Base-by-base conservation (phyloP, 345 rosid species). In the Dipteronia sinensis region DNA sequence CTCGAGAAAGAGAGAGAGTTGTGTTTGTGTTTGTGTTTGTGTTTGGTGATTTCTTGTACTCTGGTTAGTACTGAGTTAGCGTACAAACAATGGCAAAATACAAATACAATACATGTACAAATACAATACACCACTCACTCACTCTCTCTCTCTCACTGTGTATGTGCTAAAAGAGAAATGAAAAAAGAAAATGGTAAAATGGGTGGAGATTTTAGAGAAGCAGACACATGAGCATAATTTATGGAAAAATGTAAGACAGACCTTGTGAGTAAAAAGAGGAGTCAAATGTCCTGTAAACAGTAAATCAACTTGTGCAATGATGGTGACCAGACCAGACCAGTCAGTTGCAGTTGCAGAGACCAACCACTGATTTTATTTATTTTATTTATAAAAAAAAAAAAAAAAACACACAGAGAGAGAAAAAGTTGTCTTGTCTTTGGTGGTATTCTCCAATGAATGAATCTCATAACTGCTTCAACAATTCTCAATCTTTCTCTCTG, bases 1-100 rank as follows among this genome's bases (percentile, higher is more conserved):
- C 86, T 82, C 83, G 88, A 85, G 90, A 80, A 73, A 81, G 88
- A 82, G 79, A 83, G 87, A 86, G 87, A 75, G 12, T 27, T 27
- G 27, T 27, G 27, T 27, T 27, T 27, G 27, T 27, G 64, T 34
- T 29, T 29, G 31, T 29, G 31, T 29, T 74, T 22, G 81, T 20
- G 78, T 74, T 81, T 69, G 79, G 75, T 72, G 69, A 78, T 71
- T 64, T 19, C 27, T 59, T 66, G 58, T 22, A 69, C 73, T 65
- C 31, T 2, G 8, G 9, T 42, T 1, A 42, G 49, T 46, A 72
- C 42, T 7, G 55, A 75, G 27, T 51, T 76, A 62, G 80, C 58
- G 27, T 65, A 17, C 40, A 25, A 25, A 44, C 77, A 9, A 55
- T 40, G 59, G 77, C 77, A 68, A 34, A 34, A 77, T 4, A 10